A percentile compares a stretch with the other conserved stretches of the same genome.
Evolutionary conservation across 805 yeast genomes (phyloP).

Genomic region (Tetrapisispora phaffii): DNA sequence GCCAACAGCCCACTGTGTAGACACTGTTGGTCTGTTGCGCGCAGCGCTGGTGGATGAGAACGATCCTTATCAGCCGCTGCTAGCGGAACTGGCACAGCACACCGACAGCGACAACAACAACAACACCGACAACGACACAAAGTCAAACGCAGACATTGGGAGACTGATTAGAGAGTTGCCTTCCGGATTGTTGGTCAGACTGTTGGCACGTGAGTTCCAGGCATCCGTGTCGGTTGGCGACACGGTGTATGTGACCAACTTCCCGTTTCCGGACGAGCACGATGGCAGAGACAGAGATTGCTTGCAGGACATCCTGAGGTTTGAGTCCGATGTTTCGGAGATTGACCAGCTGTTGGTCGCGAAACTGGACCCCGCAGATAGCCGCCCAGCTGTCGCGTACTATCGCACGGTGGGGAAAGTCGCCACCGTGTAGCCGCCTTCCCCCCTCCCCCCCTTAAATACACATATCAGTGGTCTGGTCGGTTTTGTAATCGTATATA

Average conservation of each 20-base stretch:
- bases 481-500: too few relatives aligned
- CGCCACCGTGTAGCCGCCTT: neutral
- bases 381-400: constrained; percentile 45
- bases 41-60: neutral
- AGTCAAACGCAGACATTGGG: neutral
- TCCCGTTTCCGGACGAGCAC: too few relatives aligned
- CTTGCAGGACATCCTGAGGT: constrained; percentile 52
- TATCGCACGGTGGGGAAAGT: constrained; percentile 58
- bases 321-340: constrained; percentile 59
- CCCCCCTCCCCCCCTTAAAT: neutral
- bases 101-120: neutral
- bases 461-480: too few relatives aligned
- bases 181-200: constrained; percentile 27
- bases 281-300: too few relatives aligned
- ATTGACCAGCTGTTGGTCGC: constrained; percentile 35
- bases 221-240: constrained; percentile 27
- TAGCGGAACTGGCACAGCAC: neutral
- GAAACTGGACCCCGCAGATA: constrained; percentile 17
- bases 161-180: constrained; percentile 19
- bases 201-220: constrained; percentile 27
- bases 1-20: too few relatives aligned
- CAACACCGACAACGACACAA: neutral
- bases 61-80: neutral
- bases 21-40: too few relatives aligned
- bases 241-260: constrained; percentile 43